phyloP scores from a whole-genome alignment of 164 flowering plant genomes.

The Chloranthus sessilifolius region DNA sequence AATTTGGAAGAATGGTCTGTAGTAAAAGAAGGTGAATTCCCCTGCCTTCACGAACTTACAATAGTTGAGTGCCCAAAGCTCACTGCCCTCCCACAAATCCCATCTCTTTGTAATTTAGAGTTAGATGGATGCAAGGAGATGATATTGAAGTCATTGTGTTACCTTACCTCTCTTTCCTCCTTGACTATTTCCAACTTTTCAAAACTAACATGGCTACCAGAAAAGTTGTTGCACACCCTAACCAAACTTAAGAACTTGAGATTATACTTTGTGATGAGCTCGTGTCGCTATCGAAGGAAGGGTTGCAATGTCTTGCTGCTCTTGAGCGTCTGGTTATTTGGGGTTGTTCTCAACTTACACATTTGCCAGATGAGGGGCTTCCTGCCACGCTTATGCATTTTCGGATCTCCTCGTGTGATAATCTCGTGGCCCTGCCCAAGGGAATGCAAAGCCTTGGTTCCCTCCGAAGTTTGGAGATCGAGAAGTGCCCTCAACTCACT shows the following conservation, averaged over 20 bases:
- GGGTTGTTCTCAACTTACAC: slow-evolving; percentile 1
- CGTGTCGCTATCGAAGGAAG: no score
- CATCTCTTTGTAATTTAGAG: slow-evolving; percentile 5
- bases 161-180: slow-evolving; percentile 9
- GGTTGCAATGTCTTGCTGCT: not conserved
- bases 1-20: slow-evolving; percentile 19
- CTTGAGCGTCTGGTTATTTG: not conserved
- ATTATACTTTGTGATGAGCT: no score
- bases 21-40: slow-evolving; percentile 5
- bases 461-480: slow-evolving; percentile 3
- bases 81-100: slow-evolving; percentile 2
- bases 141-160: slow-evolving; percentile 5
- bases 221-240: slow-evolving; percentile 3
- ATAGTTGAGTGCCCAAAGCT: slow-evolving; percentile 13
- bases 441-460: slow-evolving; percentile 7
- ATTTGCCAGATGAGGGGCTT: no score
- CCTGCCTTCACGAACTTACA: slow-evolving; percentile 14
- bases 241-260: no score
- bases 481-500: not conserved
- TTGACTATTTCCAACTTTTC: not conserved
- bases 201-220: slow-evolving; percentile 2
- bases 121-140: not conserved
- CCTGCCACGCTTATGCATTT: no score
- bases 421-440: not conserved
- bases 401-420: no score